Evolutionary conservation across 331 rosid genomes (phyloP).

Genomic region (Quercus lobata): DNA sequence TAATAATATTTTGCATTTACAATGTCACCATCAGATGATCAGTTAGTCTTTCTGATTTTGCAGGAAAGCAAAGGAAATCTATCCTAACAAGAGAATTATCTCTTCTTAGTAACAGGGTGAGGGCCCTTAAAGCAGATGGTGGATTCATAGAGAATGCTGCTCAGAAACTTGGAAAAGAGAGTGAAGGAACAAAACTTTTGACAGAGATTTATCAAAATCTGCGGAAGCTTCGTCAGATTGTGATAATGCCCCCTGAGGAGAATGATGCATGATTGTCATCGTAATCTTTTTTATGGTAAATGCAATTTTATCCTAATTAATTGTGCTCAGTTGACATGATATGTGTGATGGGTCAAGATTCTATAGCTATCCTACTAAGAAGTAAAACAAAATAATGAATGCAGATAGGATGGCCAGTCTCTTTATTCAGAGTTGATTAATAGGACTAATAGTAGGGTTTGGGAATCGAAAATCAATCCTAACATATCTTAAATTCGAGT

Average conservation of each 20-base stretch:
- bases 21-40: background rate
- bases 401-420: background rate
- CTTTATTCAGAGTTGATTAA: background rate
- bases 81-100: conserved; percentile 27
- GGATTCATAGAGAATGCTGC: conserved; percentile 34
- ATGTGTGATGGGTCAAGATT: background rate
- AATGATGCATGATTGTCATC: conserved; percentile 11
- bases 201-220: conserved; percentile 38
- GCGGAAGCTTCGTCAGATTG: conserved; percentile 36
- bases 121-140: conserved; percentile 46
- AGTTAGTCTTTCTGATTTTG: conserved; percentile 4
- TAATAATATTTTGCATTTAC: background rate
- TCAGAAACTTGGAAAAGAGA: conserved; percentile 28
- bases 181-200: conserved; percentile 44
- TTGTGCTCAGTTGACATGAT: background rate
- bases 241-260: conserved; percentile 20
- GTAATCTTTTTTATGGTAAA: conserved; percentile 8
- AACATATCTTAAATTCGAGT: background rate
- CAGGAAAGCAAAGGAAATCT: conserved; percentile 40
- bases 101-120: conserved; percentile 42
- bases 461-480: background rate
- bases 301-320: background rate
- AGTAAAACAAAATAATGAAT: background rate
- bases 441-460: background rate
- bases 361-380: background rate